A percentile compares a stretch with the other conserved stretches of the same genome.
These are phyloP conservation scores for Schwanniomyces polymorphus DNA, from an alignment of 805 yeast genomes.

Conservation along the genomic window DNA sequence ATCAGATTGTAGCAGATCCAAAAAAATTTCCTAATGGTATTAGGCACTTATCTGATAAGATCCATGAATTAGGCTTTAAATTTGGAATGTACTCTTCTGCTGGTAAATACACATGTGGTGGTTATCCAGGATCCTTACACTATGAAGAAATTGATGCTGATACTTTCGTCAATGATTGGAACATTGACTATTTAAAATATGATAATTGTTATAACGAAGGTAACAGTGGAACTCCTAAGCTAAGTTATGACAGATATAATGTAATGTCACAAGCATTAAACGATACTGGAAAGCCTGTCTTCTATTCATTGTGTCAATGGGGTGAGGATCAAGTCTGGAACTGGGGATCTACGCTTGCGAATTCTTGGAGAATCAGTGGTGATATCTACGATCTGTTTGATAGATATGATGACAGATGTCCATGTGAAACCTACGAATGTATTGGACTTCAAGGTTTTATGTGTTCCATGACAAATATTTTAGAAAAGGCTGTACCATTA, in stretches of 20 bases:
- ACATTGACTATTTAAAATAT: slow-evolving; percentile 27
- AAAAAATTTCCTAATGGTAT: slow-evolving; percentile 26
- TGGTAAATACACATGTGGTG: slow-evolving; percentile 29
- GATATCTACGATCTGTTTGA: slow-evolving; percentile 16
- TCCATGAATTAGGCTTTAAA: slow-evolving; percentile 20
- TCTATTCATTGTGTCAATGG: slow-evolving; percentile 29
- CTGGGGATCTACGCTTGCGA: slow-evolving; percentile 26
- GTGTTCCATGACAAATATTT: slow-evolving; percentile 20
- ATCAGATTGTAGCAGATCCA: slow-evolving; percentile 14
- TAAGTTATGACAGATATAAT: slow-evolving; percentile 22
- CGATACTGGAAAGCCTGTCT: slow-evolving; percentile 24
- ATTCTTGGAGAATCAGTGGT: slow-evolving; percentile 29
- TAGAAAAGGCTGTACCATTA: slow-evolving; percentile 25
- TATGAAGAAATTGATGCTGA: slow-evolving; percentile 24
- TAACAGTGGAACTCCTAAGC: slow-evolving; percentile 19
- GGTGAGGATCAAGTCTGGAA: slow-evolving; percentile 28
- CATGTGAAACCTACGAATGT: slow-evolving; percentile 24
- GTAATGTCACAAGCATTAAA: slow-evolving; percentile 25
- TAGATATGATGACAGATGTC: slow-evolving; percentile 21
- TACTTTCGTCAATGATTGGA: slow-evolving; percentile 22
- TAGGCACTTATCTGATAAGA: slow-evolving; percentile 16
- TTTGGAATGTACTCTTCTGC: slow-evolving; percentile 33
- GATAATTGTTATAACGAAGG: slow-evolving; percentile 30
- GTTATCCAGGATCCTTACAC: slow-evolving; percentile 26
- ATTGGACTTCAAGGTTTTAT: slow-evolving; percentile 17